Percentiles rank a stretch among this genome's conserved stretches.
Conservation (phyloP, 371 early-diverging fungal genomes). For the Zancudomyces culisetae region DNA sequence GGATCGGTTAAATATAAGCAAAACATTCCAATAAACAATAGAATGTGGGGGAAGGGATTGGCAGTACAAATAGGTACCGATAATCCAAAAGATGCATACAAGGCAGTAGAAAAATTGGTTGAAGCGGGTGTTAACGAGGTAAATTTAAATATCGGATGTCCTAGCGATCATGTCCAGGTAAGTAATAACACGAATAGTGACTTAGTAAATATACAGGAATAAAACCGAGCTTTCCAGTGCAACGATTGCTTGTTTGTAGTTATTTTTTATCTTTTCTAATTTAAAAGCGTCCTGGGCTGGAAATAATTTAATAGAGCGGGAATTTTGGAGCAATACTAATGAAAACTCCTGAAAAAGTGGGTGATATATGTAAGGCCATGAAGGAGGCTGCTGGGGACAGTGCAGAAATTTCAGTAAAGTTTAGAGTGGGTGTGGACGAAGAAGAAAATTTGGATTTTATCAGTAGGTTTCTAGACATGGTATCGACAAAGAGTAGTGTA, state of each 20-base stretch:
- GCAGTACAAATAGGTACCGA: constrained; percentile 22
- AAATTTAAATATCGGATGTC: constrained; percentile 61
- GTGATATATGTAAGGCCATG: constrained; percentile 38
- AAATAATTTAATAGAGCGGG: constrained; percentile 7
- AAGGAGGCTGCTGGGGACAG: constrained; percentile 17
- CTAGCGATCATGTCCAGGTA: constrained; percentile 46
- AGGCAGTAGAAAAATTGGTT: constrained; percentile 11
- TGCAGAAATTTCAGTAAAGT: constrained; percentile 46
- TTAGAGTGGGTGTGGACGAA: constrained; percentile 53
- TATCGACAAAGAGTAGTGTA: constrained; percentile 18
- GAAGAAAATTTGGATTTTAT: constrained; percentile 43
- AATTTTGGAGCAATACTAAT: constrained; percentile 56
- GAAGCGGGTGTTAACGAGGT: constrained; percentile 29
- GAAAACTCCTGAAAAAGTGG: constrained; percentile 40
- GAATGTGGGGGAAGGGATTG: constrained; percentile 11
- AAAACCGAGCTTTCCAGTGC: too few species aligned
- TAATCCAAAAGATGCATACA: constrained; percentile 10
- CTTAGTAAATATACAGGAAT: too few species aligned
- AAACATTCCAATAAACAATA: constrained; percentile 13
- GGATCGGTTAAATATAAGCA: constrained; percentile 6
- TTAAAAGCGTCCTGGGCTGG: not conserved
- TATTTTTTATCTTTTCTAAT: too few species aligned
- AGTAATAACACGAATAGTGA: too few species aligned
- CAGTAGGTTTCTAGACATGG: constrained; percentile 24
- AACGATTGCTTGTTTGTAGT: too few species aligned